Evolutionary conservation across 352 stramenopile species (phyloP).

Genomic region (Pythium periplocum): DNA sequence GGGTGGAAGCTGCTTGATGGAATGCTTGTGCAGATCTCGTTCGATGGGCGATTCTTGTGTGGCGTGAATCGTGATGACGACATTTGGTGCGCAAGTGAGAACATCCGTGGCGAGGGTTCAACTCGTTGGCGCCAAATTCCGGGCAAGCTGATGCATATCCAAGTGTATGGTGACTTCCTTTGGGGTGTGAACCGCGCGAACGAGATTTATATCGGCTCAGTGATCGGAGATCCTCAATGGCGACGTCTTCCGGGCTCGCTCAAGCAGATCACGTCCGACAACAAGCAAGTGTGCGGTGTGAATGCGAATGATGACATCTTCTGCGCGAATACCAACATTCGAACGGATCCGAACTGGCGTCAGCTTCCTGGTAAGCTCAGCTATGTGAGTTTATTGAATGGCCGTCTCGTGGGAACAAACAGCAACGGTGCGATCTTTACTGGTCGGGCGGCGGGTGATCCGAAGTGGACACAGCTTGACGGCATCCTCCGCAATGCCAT

Average conservation of each 20-base stretch:
- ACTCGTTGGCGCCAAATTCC: too few relatives aligned
- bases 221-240: too few relatives aligned
- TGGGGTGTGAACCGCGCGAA: too few relatives aligned
- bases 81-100: too few relatives aligned
- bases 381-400: neutral
- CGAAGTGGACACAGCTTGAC: conserved; percentile 8
- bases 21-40: too few relatives aligned
- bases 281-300: conserved; percentile 20
- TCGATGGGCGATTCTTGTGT: too few relatives aligned
- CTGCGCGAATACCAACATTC: conserved; percentile 14
- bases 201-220: too few relatives aligned
- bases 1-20: too few relatives aligned
- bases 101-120: too few relatives aligned
- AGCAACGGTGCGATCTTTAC: conserved; percentile 1
- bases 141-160: too few relatives aligned
- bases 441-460: conserved; percentile 4
- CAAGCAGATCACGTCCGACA: conserved; percentile 8
- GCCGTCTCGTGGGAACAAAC: neutral
- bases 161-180: too few relatives aligned
- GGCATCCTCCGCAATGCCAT: conserved; percentile 8
- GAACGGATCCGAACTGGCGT: conserved; percentile 8
- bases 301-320: neutral
- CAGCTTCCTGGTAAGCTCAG: conserved; percentile 7
- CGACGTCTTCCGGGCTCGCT: neutral
- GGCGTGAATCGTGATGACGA: too few relatives aligned